Percentiles rank a stretch among this genome's conserved stretches.
phyloP scores from a whole-genome alignment of 2,329 filamentous ascomycete species.

The Erysiphe pulchra region DNA sequence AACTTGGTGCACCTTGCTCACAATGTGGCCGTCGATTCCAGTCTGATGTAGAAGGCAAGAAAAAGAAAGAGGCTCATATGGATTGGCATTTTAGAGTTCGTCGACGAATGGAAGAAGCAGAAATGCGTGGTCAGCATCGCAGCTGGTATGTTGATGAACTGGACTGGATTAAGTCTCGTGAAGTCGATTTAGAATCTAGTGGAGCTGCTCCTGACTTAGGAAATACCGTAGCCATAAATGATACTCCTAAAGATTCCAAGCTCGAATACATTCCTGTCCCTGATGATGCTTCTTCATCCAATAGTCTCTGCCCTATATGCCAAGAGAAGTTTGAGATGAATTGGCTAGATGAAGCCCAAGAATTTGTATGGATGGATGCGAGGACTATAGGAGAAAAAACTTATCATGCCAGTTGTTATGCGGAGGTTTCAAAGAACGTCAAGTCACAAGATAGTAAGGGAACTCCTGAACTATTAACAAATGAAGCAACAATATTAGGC shows the following conservation, averaged over 20 bases:
- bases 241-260: conserved; percentile 20
- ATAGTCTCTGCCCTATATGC: conserved; percentile 73
- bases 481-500: conserved; percentile 27
- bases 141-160: conserved; percentile 87
- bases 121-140: conserved; percentile 66
- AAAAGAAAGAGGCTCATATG: conserved; percentile 74
- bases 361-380: conserved; percentile 93
- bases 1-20: conserved; percentile 63
- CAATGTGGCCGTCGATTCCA: conserved; percentile 78
- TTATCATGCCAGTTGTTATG: conserved; percentile 76
- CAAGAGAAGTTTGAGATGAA: conserved; percentile 84
- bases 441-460: conserved; percentile 20
- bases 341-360: conserved; percentile 79
- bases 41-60: conserved; percentile 49
- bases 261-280: conserved; percentile 61
- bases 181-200: conserved; percentile 39
- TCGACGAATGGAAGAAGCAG: conserved; percentile 62
- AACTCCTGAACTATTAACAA: conserved; percentile 25
- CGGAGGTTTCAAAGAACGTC: conserved; percentile 48
- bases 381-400: conserved; percentile 51
- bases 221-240: conserved; percentile 10
- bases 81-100: conserved; percentile 98
- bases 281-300: conserved; percentile 46
- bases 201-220: conserved; percentile 9
- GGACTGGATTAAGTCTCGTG: conserved; percentile 77